Evolutionary conservation across 148 eudicot species (phyloP), one percentile per base, ranked within the genome.

Genomic region (Suaeda aralocaspica): DNA sequence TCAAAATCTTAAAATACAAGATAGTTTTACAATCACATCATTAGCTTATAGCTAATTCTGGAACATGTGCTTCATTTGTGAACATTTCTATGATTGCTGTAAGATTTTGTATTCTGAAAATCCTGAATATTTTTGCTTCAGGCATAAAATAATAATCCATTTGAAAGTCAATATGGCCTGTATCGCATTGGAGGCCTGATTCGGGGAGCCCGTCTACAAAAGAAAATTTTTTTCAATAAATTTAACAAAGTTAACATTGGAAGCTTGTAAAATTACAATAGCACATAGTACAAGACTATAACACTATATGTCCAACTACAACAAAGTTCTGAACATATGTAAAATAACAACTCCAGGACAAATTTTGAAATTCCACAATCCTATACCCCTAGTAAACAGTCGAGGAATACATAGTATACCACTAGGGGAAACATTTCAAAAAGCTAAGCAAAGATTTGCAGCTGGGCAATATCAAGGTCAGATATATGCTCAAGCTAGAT

Each of bases 151-250:
- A 36, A 34, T 36, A 12, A 36, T 39, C 48, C 66, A 62, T 28
- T 26, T 25, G 45, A 24, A 46, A 6, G 26, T 77, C 68, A 77
- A 61, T 77, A 77, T 51, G 80, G 80, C 72, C 76, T 77, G 80
- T 77, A 77, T 44, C 80, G 80, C 76, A 72, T 72, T 67, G 80
- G 80, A 67, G 72, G 72, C 59, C 77, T 67, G 55, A 61, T 21
- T 60, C 80, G 66, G 14, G 80, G 76, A 59, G 63, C 51, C 76
- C 80, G 66, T 39, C 80, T 77, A 44, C 68, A 72, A 60, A 29
- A 42, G 6, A 60, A 18, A 22, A 1, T 34, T 25, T 50, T 30
- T 39, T n/a, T 4, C 6, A 0, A 21, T n/a, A 10, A 18, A 10
- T 18, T 72, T 53, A 58, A 50, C 13, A 14, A 13, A 26, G 53